Base-by-base conservation (phyloP, 1,284 basidiomycete species). In the Salmacisia buchloeana region DNA sequence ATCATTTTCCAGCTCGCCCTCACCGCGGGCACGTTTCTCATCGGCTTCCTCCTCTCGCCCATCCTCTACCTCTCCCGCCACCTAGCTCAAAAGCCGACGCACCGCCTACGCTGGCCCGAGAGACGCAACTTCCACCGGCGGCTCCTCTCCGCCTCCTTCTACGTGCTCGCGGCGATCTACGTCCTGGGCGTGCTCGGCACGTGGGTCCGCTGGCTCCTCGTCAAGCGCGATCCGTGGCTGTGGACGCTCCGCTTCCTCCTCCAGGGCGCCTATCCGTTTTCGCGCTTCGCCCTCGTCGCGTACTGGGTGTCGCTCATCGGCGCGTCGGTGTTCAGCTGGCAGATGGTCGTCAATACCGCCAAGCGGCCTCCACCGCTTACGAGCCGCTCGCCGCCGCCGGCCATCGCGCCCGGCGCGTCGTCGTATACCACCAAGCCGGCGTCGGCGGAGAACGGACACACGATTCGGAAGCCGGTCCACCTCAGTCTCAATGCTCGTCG, bases 21-120 rank as follows among this genome's bases (percentile, higher is more conserved):
- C 38, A 89, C 98, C 57, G 91, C 90, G 9, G 96, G 96, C 29
- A 90, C 92, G 0, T 86, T 98, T 64, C 83, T 97, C 27, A 88
- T 89, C 15, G 96, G 96, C 4, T 92, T 97, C 81, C 83, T 97
- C 12, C 86, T 98, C n/a, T 92, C 92, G 0, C 96, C 96, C 0
- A 84, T 98, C 10, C 88, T 99, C 18, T 89, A 93, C 61, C 85
- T 97, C 18, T 96, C 93, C 15, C 86, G 96, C 0, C 88, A 93
- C 77, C 89, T 96, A 65, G 94, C 94, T 0, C 92, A 92, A 74
- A 87, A 88, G 38, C 96, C 96, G 1, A 87, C 89, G 6, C 90
- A 92, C 74, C 88, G 94, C 3, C 85, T 97, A 23, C 87, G 88
- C 43, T 91, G 89, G 81, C 94, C 93, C 0, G 86, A 89, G 65